Percentiles rank a stretch among this genome's conserved stretches.
Evolutionary conservation across 352 stramenopile species (phyloP).

Genomic region (Saprolegnia diclina): DNA sequence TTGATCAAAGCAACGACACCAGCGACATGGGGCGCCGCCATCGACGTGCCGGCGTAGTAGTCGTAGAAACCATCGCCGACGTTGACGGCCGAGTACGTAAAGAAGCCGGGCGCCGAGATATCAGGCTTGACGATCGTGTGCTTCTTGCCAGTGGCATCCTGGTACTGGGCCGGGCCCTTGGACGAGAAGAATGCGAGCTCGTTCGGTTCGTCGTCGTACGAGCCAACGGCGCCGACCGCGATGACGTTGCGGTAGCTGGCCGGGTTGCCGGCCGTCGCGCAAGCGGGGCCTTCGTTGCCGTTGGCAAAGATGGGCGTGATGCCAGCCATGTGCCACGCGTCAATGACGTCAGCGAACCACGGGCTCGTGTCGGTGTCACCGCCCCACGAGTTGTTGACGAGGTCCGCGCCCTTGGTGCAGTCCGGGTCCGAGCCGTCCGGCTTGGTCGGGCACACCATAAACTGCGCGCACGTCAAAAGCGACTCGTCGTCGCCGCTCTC

Average conservation of each 20-base stretch:
- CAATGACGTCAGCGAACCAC: conserved; percentile 31
- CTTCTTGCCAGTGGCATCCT: conserved; percentile 15
- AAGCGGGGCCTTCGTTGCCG: conserved; percentile 34
- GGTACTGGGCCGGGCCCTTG: conserved; percentile 27
- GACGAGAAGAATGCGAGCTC: conserved; percentile 35
- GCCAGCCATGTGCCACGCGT: conserved; percentile 32
- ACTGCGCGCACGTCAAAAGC: conserved; percentile 32
- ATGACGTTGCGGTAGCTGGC: conserved; percentile 36
- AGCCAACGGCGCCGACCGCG: conserved; percentile 43
- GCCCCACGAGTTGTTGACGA: conserved; percentile 43
- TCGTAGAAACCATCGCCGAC: conserved; percentile 29
- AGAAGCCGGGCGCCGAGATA: conserved; percentile 33
- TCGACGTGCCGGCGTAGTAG: conserved; percentile 33
- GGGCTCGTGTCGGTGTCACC: conserved; percentile 25
- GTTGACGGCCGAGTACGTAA: conserved; percentile 28
- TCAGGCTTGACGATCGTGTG: conserved; percentile 38
- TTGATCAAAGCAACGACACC: conserved; percentile 35
- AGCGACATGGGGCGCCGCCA: conserved; percentile 35
- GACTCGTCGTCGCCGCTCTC: conserved; percentile 27
- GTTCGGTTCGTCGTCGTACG: conserved; percentile 30
- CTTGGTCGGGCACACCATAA: conserved; percentile 31
- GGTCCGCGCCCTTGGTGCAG: conserved; percentile 37
- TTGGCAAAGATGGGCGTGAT: conserved; percentile 43
- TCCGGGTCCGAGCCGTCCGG: conserved; percentile 25
- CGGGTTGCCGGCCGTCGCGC: conserved; percentile 31